Evolutionary conservation across 192 early-diverging fungal genomes (phyloP).

Genomic region (Coemansia sp.): DNA sequence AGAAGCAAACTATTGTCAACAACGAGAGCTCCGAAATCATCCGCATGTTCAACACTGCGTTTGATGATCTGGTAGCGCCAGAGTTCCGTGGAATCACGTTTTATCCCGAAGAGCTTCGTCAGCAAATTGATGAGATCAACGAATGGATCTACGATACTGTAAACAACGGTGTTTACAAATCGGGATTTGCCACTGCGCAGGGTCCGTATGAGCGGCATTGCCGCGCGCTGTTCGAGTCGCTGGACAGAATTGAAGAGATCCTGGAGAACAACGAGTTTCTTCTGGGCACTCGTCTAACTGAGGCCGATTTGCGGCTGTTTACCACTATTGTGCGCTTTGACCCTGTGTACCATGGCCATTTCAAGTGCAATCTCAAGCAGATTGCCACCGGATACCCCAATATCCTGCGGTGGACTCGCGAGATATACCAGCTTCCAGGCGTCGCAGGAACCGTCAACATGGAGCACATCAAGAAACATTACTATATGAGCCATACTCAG

Average conservation of each 20-base stretch:
- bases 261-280: conserved; percentile 73
- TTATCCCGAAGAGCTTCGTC: conserved; percentile 76
- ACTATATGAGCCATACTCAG: conserved; percentile 85
- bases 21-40: conserved; percentile 98
- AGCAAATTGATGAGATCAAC: conserved; percentile 84
- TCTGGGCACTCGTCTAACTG: conserved; percentile 79
- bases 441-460: conserved; percentile 86
- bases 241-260: conserved; percentile 83
- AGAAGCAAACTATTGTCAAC: conserved; percentile 88
- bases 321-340: conserved; percentile 96
- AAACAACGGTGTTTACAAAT: conserved; percentile 96
- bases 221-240: conserved; percentile 68
- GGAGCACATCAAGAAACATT: conserved; percentile 95
- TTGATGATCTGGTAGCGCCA: conserved; percentile 70
- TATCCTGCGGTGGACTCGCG: conserved; percentile 80
- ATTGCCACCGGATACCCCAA: conserved; percentile 87
- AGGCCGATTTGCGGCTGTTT: conserved; percentile 92
- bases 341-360: conserved; percentile 91
- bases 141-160: conserved; percentile 91
- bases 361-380: conserved; percentile 89
- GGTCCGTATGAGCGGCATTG: conserved; percentile 79
- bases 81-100: conserved; percentile 67
- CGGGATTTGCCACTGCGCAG: conserved; percentile 89
- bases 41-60: conserved; percentile 87
- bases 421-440: conserved; percentile 79